phyloP scores from a whole-genome alignment of 257 asterid species.

The Fraxinus anomala region DNA sequence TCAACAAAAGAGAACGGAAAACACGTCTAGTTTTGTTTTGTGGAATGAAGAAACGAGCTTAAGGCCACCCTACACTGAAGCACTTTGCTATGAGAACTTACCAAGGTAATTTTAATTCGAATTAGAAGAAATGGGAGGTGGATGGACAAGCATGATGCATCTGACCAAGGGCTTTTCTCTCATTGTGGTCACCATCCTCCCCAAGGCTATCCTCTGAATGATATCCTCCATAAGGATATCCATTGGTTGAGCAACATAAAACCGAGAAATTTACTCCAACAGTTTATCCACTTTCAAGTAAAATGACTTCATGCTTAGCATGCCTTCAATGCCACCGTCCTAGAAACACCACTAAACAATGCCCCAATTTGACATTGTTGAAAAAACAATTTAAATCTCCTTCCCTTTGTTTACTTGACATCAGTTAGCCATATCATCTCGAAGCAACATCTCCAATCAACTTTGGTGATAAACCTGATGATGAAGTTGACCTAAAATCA shows the following conservation, averaged over 20 bases:
- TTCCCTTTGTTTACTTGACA: background rate
- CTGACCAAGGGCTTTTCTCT: constrained; percentile 26
- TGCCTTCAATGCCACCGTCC: background rate
- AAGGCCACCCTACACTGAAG: background rate
- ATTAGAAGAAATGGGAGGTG: constrained; percentile 55
- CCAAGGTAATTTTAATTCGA: constrained; percentile 15
- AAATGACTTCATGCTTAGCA: too few species aligned
- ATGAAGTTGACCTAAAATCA: background rate
- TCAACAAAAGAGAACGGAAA: background rate
- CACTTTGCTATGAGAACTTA: too few species aligned
- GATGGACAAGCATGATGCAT: constrained; percentile 41
- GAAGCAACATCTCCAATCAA: background rate
- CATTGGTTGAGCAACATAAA: too few species aligned
- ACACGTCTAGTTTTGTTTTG: too few species aligned
- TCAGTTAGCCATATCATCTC: background rate
- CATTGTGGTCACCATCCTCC: constrained; percentile 23
- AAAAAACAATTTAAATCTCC: background rate
- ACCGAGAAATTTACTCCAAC: too few species aligned
- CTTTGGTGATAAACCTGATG: background rate
- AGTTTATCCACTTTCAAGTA: too few species aligned
- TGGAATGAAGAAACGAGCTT: background rate
- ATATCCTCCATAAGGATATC: too few species aligned
- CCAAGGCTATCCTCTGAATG: too few species aligned
- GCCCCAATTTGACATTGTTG: background rate
- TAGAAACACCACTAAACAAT: background rate